phyloP scores from a whole-genome alignment of 768 basidiomycete species.

The Phylloporus rhodoxanthus region DNA sequence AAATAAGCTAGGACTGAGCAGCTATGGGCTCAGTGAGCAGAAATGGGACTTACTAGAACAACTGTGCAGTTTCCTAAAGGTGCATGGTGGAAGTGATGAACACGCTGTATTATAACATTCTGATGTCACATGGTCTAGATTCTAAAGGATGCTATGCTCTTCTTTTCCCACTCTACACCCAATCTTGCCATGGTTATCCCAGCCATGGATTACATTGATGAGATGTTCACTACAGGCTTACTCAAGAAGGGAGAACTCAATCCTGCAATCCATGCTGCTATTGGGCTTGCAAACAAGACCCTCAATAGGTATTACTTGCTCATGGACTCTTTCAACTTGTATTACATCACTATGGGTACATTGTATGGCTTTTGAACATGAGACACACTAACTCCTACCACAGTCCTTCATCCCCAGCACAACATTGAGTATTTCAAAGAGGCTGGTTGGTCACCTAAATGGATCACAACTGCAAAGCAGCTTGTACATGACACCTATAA shows the following conservation, averaged over 20 bases:
- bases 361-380: background rate
- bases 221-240: background rate
- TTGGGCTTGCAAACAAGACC: background rate
- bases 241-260: background rate
- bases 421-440: background rate
- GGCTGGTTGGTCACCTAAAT: background rate
- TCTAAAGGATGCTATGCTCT: background rate
- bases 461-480: background rate
- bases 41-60: constrained; percentile 34
- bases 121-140: background rate
- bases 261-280: background rate
- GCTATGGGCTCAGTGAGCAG: constrained; percentile 20
- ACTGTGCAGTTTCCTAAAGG: constrained; percentile 13
- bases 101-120: background rate
- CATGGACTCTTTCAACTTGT: background rate
- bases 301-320: background rate
- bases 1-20: constrained; percentile 9
- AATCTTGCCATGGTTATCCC: background rate
- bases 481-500: background rate
- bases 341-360: background rate
- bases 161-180: background rate
- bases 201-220: background rate
- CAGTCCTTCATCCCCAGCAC: background rate
- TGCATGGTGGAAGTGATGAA: background rate
- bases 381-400: background rate